Conservation (phyloP, 352 stramenopile genomes). For the Thalassiosira mediterranea region DNA sequence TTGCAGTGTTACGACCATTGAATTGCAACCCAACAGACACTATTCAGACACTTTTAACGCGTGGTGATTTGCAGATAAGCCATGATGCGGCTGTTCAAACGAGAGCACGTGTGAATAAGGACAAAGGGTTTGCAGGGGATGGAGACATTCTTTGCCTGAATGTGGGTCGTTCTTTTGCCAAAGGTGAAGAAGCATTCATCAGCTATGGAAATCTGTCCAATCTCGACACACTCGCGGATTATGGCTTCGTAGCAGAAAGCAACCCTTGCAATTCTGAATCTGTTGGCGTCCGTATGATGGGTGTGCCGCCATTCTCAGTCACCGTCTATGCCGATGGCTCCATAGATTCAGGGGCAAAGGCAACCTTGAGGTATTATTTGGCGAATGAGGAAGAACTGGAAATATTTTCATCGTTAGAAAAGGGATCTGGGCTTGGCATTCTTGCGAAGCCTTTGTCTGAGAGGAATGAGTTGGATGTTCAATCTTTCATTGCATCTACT, state of each 20-base stretch:
- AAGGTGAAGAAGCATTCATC: slow-evolving; percentile 68
- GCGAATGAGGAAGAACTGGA: slow-evolving; percentile 59
- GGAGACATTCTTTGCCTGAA: slow-evolving; percentile 34
- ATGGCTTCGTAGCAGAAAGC: slow-evolving; percentile 70
- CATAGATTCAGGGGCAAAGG: slow-evolving; percentile 53
- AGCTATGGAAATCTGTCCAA: slow-evolving; percentile 75
- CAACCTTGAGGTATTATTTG: slow-evolving; percentile 58
- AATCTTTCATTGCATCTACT: slow-evolving; percentile 68
- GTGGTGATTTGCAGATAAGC: too few relatives aligned
- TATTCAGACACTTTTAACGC: too few relatives aligned
- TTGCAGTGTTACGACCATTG: too few relatives aligned
- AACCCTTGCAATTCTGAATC: slow-evolving; percentile 72
- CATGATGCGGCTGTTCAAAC: slow-evolving; percentile 65
- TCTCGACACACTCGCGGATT: slow-evolving; percentile 73
- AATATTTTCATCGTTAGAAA: slow-evolving; percentile 37
- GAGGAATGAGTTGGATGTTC: slow-evolving; percentile 69
- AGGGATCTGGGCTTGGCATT: slow-evolving; percentile 38
- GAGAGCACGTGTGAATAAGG: slow-evolving; percentile 44
- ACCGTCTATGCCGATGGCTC: slow-evolving; percentile 61
- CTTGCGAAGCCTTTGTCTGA: slow-evolving; percentile 60
- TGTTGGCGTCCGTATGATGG: slow-evolving; percentile 63
- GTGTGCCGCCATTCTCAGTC: slow-evolving; percentile 47
- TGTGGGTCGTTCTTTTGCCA: slow-evolving; percentile 27
- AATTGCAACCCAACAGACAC: too few relatives aligned
- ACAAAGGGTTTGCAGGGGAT: slow-evolving; percentile 45